These are phyloP conservation scores for Solanum etuberosum DNA, from an alignment of 257 asterid species.

Conservation along the genomic window DNA sequence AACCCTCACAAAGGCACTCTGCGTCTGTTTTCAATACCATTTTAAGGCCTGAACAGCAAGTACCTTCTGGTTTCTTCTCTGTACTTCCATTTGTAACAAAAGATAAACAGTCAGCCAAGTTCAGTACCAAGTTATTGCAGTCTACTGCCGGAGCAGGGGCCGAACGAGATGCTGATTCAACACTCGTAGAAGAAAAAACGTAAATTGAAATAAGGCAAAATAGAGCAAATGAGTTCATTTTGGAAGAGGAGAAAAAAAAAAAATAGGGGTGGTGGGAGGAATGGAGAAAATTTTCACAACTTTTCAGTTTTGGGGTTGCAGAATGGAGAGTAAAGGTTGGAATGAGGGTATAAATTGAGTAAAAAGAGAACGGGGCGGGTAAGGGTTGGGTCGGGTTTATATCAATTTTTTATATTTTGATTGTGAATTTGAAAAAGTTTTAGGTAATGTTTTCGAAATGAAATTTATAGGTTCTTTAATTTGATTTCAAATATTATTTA, in stretches of 20 bases:
- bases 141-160: slow-evolving; percentile 83
- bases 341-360: background rate
- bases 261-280: background rate
- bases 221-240: background rate
- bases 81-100: slow-evolving; percentile 60
- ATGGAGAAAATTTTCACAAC: background rate
- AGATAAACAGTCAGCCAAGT: slow-evolving; percentile 70
- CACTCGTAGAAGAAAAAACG: background rate
- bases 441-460: no score
- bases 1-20: slow-evolving; percentile 70
- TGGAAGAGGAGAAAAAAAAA: background rate
- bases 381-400: background rate
- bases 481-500: no score
- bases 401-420: background rate
- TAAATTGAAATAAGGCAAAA: background rate
- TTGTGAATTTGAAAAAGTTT: no score
- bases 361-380: background rate
- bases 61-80: slow-evolving; percentile 43
- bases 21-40: slow-evolving; percentile 63
- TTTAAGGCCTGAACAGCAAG: slow-evolving; percentile 74
- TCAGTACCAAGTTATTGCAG: slow-evolving; percentile 47
- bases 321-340: background rate
- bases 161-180: slow-evolving; percentile 24
- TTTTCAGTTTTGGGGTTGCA: background rate
- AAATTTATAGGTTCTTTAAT: no score